Evolutionary conservation across 2,329 filamentous ascomycete genomes (phyloP), one percentile per base, ranked within the genome.

Genomic region (Bipolaris victoriae): DNA sequence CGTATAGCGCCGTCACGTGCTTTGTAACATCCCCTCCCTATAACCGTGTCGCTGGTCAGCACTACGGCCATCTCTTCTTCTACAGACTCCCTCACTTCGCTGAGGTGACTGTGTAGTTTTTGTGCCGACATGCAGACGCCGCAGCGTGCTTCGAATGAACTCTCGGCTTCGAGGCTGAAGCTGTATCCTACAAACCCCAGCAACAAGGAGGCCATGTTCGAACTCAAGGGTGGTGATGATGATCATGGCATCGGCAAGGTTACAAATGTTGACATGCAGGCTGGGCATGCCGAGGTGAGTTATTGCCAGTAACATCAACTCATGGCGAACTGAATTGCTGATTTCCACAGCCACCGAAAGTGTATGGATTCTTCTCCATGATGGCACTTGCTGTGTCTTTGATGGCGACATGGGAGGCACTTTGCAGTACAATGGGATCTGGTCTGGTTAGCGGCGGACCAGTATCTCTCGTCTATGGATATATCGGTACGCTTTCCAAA

Each of bases 361-460:
- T 43, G 18, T 43, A 43, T 9, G 40, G 40, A 9, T 26, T 54
- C 15, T 49, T 54, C n/a, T 54, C 52, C 29, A 46, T 54, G 15
- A 54, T 54, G 4, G 48, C 52, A 15, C 48, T 46, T 15, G 52
- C 52, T 5, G 48, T 46, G 2, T 57, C 55, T 35, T 15, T 57
- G 39, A 57, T 57, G 26, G 55, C 55, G 15, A 57, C 55, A 37
- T 57, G 55, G 55, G 55, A 57, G 29, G 55, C 55, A 13, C 49
- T 57, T 18, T 31, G 50, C 15, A 33, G 41, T 45, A 57, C 55
- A 18, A 57, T 57, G 55, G 55, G 41, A 6, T 29, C 55, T n/a
- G 55, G 55, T 20, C 55, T 57, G 11, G 33, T 54, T 18, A 44
- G 41, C 18, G 55, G 55, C 16, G 55, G 55, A 3, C 55, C 55